Percentiles rank a stretch among this genome's conserved stretches.
Evolutionary conservation across 768 basidiomycete species (phyloP).

Genomic region (Suillus bovinus): DNA sequence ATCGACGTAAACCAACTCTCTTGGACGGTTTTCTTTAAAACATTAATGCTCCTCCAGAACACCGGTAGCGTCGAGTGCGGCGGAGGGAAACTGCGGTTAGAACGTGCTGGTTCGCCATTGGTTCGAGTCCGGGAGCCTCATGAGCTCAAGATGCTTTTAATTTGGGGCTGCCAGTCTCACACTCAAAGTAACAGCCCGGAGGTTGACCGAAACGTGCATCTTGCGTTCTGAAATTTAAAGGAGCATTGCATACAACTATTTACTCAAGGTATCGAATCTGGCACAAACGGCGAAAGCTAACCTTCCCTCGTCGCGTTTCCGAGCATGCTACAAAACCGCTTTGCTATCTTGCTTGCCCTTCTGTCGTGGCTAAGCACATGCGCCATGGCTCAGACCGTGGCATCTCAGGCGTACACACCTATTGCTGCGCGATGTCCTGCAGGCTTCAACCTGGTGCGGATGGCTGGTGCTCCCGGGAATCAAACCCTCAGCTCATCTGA

Average conservation of each 20-base stretch:
- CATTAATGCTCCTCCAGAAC: neutral
- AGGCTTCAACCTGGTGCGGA: slow-evolving; percentile 31
- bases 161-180: neutral
- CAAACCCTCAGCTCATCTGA: slow-evolving; percentile 41
- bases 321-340: neutral
- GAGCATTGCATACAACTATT: neutral
- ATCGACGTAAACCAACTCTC: too few relatives aligned
- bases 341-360: slow-evolving; percentile 7
- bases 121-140: neutral
- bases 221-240: neutral
- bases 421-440: slow-evolving; percentile 19
- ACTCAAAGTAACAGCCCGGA: neutral
- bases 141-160: neutral
- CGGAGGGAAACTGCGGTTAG: neutral
- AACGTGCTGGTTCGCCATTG: neutral
- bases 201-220: neutral
- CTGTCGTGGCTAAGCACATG: slow-evolving; percentile 3
- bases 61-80: neutral
- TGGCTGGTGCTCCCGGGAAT: slow-evolving; percentile 21
- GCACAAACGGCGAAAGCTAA: neutral
- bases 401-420: slow-evolving; percentile 29
- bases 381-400: slow-evolving; percentile 23
- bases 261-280: neutral
- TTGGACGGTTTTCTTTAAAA: neutral
- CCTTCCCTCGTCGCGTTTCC: neutral